Evolutionary conservation across 768 basidiomycete genomes (phyloP), one percentile per base, ranked within the genome.

Genomic region (Pulveroboletus sp.): DNA sequence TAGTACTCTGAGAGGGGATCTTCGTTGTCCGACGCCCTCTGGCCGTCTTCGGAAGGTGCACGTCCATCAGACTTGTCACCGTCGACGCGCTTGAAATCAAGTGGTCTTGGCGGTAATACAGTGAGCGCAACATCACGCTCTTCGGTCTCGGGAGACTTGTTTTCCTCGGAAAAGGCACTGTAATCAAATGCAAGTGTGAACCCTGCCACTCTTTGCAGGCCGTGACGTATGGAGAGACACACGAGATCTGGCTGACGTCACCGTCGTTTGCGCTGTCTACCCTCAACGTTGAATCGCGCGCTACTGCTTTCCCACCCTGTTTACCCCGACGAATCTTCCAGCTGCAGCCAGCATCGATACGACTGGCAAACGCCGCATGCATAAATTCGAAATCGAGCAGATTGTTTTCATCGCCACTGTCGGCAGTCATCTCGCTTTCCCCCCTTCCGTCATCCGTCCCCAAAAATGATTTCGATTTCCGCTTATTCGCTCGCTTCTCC

Each of bases 1-100:
- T 87, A 88, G 58, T 84, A 86, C 53, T 81, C 76, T 1, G 78
- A 77, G 45, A 89, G 68, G 0, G 86, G 84, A 60, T 89, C 86
- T 32, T 52, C 55, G 13, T 19, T 47, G 30, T 53, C 56, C 13
- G 23, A 29, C 24, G 40, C 32, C 26, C 38, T 53, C 23, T 31
- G 37, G n/a, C 8, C 51, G 32, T 39, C 43, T 19, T 34, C 39
- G 16, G 41, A 41, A 34, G 9, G 30, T 27, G 44, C 49, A 32
- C 8, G 46, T 2, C 29, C 45, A n/a, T 45, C 35, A 22, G 22
- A n/a, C 22, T 49, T 53, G 31, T 27, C 44, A 31, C 39, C 20
- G 5, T 40, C 49, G 26, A 48, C 27, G 24, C 14, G 10, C 27
- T 34, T 26, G 16, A 66, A 44, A 17, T 58, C 45, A 6, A 64